Evolutionary conservation across 768 basidiomycete species (phyloP), one percentile per base, ranked within the genome.

Genomic region (Mycena chlorophos): DNA sequence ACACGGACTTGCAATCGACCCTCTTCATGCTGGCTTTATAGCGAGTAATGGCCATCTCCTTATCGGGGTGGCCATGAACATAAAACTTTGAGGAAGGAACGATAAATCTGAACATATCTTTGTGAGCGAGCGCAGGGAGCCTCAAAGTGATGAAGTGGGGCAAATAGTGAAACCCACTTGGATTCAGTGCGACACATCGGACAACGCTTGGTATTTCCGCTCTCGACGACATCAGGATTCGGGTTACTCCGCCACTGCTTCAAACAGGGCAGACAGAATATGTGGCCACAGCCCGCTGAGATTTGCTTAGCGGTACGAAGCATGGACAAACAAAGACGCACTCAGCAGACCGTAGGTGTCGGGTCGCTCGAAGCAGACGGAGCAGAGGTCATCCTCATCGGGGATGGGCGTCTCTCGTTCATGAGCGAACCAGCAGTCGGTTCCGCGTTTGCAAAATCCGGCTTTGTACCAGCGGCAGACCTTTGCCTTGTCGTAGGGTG

Each of bases 191-290:
- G 85, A 65, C 90, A 92, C 73, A 89, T 83, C 0, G 91, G 90
- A 64, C 91, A 93, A 40, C 79, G 84, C 74, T 91, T 91, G 58
- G 79, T 85, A 50, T 79, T 83, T 20, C 80, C 81, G 4, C 86
- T 84, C 31, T 73, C 69, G 22, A 82, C 67, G 5, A 82, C 67
- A 52, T 84, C 86, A 1, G 67, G 66, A 2, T 75, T 79, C 8
- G 68, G 64, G n/a, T 79, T 79, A 58, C 82, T 82, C 25, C 91
- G 83, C 91, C 91, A 93, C 63, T 82, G 81, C 40, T 83, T 84
- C 56, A 93, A 88, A 66, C 91, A 93, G 56, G 80, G 68, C 31
- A 88, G 75, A 66, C 91, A 93, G 68, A 91, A 92, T 46, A 89
- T 73, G 68, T 93, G 91, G 57, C 79, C 86, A 66, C 91, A 93